Evolutionary conservation across 768 basidiomycete species (phyloP).

Genomic region (Boletus vinaceobasis): DNA sequence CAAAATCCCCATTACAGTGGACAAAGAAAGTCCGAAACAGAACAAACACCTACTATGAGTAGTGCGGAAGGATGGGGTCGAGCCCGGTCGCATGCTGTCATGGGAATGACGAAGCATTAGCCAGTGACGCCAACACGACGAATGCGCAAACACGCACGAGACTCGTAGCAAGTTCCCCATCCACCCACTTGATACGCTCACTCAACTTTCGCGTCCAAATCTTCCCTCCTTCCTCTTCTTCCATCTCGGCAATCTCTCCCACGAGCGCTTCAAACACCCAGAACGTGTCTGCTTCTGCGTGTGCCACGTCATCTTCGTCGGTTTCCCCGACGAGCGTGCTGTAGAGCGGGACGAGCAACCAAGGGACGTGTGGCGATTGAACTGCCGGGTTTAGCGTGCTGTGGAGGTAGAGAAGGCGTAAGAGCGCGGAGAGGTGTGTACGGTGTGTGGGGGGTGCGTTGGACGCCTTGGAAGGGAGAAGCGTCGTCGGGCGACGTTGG

Average conservation of each 20-base stretch:
- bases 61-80: constrained; percentile 71
- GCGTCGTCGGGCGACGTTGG: constrained; percentile 37
- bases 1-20: neutral
- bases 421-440: constrained; percentile 58
- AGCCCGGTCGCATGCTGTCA: constrained; percentile 59
- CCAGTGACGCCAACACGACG: neutral
- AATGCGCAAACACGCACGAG: constrained; percentile 41
- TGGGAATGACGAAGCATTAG: neutral
- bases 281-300: constrained; percentile 78
- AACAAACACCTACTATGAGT: constrained; percentile 61
- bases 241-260: constrained; percentile 70
- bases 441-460: constrained; percentile 49
- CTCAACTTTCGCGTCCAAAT: constrained; percentile 64
- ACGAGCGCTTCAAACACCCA: constrained; percentile 78
- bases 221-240: constrained; percentile 60
- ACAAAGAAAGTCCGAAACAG: neutral
- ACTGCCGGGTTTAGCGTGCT: constrained; percentile 68
- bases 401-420: constrained; percentile 72
- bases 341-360: constrained; percentile 68
- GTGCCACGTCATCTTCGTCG: constrained; percentile 55
- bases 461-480: constrained; percentile 46
- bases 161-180: constrained; percentile 55
- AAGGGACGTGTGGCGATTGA: constrained; percentile 63
- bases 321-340: constrained; percentile 58
- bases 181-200: constrained; percentile 58